Evolutionary conservation across 257 asterid genomes (phyloP), one percentile per base, ranked within the genome.

Genomic region (Plantago elongata): DNA sequence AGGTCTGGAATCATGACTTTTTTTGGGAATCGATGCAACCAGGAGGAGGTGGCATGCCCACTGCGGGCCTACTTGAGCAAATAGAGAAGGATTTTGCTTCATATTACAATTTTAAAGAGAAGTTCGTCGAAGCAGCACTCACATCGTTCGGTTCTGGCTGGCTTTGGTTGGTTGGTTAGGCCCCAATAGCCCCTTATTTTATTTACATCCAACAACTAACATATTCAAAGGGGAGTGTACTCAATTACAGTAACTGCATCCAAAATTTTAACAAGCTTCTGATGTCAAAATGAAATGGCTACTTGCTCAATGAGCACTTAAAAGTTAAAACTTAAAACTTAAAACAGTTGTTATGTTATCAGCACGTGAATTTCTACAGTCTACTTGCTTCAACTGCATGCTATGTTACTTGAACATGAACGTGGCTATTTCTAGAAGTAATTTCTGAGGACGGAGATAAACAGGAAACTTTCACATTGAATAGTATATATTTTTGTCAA

Each of bases 1-100:
- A 91, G 98, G 88, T 88, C 27, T 91, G 98, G 98, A 91, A 91
- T 79, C 97, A 91, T 75, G 88, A 91, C 78, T 91, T 88, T 81
- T 91, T 88, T 74, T 91, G 97, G 97, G 96, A 86, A 62, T 88
- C 97, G 58, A 88, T 91, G 97, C 84, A 83, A 71, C 97, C 97
- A 16, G 95, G 95, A 61, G 98, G 96, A 5, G 95, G 95, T 49
- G 77, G 73, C 69, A 71, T 67, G 82, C 98, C 98, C 43, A 81
- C 79, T 38, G 13, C 77, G 63, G 87, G 96, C 61, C 78, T 91
- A 57, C 89, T 84, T 57, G 66, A 86, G 81, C 94, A 86, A 81
- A 91, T 88, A 63, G 90, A 91, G 60, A 91, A 88, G 77, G 98
- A 91, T 78, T 91, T 91, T 69, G 84, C 77, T 72, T 91, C 97